Evolutionary conservation across 371 early-diverging fungal species (phyloP).

Genomic region (Synchytrium microbalum): DNA sequence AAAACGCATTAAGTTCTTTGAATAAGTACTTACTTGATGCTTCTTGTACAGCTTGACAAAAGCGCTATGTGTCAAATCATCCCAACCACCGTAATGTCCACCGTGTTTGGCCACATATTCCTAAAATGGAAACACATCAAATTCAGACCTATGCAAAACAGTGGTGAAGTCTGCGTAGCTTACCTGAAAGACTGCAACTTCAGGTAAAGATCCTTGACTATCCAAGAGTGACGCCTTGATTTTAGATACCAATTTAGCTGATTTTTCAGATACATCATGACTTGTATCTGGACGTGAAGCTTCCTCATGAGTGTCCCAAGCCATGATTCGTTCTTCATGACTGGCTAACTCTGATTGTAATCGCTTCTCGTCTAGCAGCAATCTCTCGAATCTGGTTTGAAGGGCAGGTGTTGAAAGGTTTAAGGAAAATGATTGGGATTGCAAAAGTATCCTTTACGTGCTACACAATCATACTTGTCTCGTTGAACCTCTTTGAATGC

Average conservation of each 20-base stretch:
- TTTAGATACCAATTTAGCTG: not conserved
- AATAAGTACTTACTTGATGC: conserved; percentile 14
- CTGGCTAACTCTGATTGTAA: not conserved
- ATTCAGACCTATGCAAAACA: not conserved
- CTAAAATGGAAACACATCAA: conserved; percentile 5
- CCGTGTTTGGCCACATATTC: conserved; percentile 20
- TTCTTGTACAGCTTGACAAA: conserved; percentile 20
- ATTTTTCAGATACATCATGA: not conserved
- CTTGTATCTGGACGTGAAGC: not conserved
- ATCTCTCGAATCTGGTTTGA: not conserved
- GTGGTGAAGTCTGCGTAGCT: not conserved
- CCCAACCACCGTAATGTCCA: conserved; percentile 27
- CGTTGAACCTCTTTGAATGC: not conserved
- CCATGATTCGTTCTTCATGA: not conserved
- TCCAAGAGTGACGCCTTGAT: not conserved
- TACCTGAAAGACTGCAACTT: not conserved
- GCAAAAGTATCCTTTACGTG: not conserved
- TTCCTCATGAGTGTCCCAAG: not conserved
- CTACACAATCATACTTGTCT: not conserved
- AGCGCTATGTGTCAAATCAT: conserved; percentile 22
- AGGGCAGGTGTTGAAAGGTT: too few species aligned
- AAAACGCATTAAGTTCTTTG: not conserved
- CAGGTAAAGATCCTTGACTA: not conserved
- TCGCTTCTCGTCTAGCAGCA: not conserved
- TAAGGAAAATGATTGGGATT: too few species aligned